Evolutionary conservation across 768 basidiomycete genomes (phyloP).

Genomic region (Amanita subjunquillea): DNA sequence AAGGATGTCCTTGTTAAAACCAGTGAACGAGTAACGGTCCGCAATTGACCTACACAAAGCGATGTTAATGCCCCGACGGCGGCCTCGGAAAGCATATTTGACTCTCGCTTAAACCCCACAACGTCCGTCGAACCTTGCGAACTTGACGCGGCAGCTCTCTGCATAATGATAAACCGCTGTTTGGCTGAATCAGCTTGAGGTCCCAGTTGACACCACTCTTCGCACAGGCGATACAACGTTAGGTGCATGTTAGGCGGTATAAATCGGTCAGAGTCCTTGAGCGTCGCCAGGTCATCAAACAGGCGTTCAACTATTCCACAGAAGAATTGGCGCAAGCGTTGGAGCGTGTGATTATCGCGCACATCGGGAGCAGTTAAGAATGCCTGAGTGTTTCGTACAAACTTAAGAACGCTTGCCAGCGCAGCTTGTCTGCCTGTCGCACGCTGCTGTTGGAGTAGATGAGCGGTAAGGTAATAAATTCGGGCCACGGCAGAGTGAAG

Average conservation of each 20-base stretch:
- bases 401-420: constrained; percentile 73
- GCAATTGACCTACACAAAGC: constrained; percentile 58
- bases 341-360: constrained; percentile 67
- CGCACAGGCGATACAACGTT: constrained; percentile 73
- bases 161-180: constrained; percentile 62
- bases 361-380: constrained; percentile 67
- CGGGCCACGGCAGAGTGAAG: constrained; percentile 81
- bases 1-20: constrained; percentile 6
- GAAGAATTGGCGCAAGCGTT: constrained; percentile 81
- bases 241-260: constrained; percentile 68
- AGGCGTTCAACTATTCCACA: constrained; percentile 83
- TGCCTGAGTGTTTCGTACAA: constrained; percentile 72
- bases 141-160: constrained; percentile 47
- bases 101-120: constrained; percentile 58
- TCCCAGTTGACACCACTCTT: constrained; percentile 90
- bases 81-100: constrained; percentile 62
- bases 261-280: constrained; percentile 71
- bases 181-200: constrained; percentile 63
- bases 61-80: constrained; percentile 84
- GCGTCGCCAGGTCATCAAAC: constrained; percentile 61
- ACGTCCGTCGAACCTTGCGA: constrained; percentile 42
- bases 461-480: constrained; percentile 81
- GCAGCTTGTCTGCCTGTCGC: constrained; percentile 63
- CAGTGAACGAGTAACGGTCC: not conserved
- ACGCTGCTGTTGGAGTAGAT: constrained; percentile 59